These are phyloP conservation scores for Entomortierella chlamydospora DNA, from an alignment of 192 early-diverging fungal species.

Conservation along the genomic window DNA sequence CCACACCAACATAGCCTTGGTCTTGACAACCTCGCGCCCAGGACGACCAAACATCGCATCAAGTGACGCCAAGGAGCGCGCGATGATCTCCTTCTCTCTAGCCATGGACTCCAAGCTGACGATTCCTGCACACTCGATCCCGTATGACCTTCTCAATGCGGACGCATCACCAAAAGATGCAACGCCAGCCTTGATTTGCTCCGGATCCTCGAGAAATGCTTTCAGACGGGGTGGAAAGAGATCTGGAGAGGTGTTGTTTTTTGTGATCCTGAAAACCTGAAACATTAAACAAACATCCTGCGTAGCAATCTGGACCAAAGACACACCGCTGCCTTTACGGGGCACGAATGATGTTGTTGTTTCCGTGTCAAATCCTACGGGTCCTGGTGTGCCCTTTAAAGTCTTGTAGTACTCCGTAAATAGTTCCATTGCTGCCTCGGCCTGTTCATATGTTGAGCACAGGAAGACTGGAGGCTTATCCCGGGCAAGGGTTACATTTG, in stretches of 20 bases:
- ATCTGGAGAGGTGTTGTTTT: neutral
- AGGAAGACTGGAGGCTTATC: conserved; percentile 33
- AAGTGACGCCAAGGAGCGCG: conserved; percentile 40
- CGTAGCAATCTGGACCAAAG: conserved; percentile 56
- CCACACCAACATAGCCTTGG: conserved; percentile 47
- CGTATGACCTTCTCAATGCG: conserved; percentile 25
- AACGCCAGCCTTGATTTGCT: conserved; percentile 47
- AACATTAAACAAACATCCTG: conserved; percentile 57
- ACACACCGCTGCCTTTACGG: conserved; percentile 16
- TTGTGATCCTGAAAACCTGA: conserved; percentile 50
- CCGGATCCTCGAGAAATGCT: conserved; percentile 39
- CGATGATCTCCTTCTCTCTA: conserved; percentile 12
- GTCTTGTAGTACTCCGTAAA: conserved; percentile 30
- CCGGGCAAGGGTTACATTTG: conserved; percentile 7
- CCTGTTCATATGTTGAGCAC: conserved; percentile 15
- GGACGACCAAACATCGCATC: conserved; percentile 53
- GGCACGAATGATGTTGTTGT: conserved; percentile 36
- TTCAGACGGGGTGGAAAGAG: conserved; percentile 49
- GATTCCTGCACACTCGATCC: conserved; percentile 28
- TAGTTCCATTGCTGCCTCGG: conserved; percentile 37
- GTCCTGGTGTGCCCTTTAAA: conserved; percentile 9
- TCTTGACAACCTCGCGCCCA: conserved; percentile 54
- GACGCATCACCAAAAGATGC: conserved; percentile 33
- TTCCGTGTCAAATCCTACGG: conserved; percentile 59
- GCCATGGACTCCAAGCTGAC: conserved; percentile 52